A percentile compares a stretch with the other conserved stretches of the same genome.
Conservation (phyloP, 805 yeast species). For the Ogataea ramenticola region DNA sequence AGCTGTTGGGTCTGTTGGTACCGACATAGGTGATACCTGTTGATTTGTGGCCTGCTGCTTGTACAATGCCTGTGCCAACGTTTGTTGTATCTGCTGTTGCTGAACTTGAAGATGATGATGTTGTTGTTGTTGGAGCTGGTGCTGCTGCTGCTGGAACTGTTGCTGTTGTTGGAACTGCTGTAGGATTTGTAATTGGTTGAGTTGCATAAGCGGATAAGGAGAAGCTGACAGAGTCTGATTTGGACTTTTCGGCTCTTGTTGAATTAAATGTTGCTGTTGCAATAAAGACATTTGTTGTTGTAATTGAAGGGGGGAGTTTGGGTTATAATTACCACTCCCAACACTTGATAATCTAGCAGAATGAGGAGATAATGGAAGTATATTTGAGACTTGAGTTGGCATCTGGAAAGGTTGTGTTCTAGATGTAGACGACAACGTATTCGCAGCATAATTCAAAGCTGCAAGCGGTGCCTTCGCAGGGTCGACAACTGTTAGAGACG, state of each 20-base stretch:
- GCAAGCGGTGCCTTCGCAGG: too few species aligned
- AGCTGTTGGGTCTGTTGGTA: not conserved
- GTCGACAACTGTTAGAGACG: too few species aligned
- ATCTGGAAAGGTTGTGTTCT: too few species aligned
- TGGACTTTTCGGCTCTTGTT: too few species aligned
- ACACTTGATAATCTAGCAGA: not conserved
- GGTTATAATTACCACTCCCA: not conserved
- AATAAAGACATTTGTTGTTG: not conserved
- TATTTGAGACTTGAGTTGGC: too few species aligned
- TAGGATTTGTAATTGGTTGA: too few species aligned
- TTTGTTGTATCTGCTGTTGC: not conserved
- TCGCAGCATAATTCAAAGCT: too few species aligned
- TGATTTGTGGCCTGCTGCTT: not conserved
- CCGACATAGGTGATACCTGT: not conserved
- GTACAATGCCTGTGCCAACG: too few species aligned
- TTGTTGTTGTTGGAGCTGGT: not conserved
- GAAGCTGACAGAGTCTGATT: too few species aligned
- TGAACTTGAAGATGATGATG: not conserved
- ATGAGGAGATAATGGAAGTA: not conserved
- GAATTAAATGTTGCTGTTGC: not conserved
- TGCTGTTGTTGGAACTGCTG: too few species aligned
- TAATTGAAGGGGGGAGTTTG: not conserved
- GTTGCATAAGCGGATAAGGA: too few species aligned
- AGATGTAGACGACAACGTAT: too few species aligned
- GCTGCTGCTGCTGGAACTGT: not conserved